Percentiles rank a stretch among this genome's conserved stretches.
phyloP scores from a whole-genome alignment of 2,329 filamentous ascomycete species.

The Penicillium nordicum region DNA sequence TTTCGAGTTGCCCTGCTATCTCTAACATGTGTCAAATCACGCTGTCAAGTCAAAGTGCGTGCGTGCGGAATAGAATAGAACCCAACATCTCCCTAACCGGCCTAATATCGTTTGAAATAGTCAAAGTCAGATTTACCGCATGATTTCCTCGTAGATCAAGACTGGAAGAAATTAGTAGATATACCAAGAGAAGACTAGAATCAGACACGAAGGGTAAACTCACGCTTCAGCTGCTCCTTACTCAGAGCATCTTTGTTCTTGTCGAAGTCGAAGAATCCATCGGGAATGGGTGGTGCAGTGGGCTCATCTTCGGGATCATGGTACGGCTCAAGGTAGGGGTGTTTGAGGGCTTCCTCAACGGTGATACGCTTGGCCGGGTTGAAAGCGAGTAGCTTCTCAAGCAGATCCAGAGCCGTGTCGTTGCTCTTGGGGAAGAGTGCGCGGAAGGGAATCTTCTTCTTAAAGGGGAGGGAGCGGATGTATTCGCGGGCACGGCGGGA shows the following conservation, averaged over 20 bases:
- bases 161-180: conserved; percentile 40
- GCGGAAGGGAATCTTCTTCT: conserved; percentile 99
- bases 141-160: conserved; percentile 97
- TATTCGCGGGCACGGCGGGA: conserved; percentile 95
- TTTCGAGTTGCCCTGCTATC: conserved; percentile 10
- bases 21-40: conserved; percentile 13
- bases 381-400: conserved; percentile 95
- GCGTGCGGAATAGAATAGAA: conserved; percentile 16
- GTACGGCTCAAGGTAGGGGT: conserved; percentile 97
- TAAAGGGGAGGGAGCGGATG: conserved; percentile 95
- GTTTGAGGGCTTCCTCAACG: conserved; percentile 93
- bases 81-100: neutral
- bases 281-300: conserved; percentile 90
- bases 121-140: conserved; percentile 51
- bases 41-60: conserved; percentile 8
- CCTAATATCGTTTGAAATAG: neutral
- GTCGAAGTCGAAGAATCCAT: conserved; percentile 99
- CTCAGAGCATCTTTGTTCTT: conserved; percentile 99
- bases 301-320: conserved; percentile 98
- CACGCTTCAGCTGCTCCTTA: conserved; percentile 96
- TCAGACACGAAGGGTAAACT: conserved; percentile 13
- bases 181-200: neutral
- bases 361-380: conserved; percentile 98
- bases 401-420: conserved; percentile 86
- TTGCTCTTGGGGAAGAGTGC: conserved; percentile 98